These are phyloP conservation scores for Serendipita indica DNA, from an alignment of 768 basidiomycete species.

Conservation along the genomic window DNA sequence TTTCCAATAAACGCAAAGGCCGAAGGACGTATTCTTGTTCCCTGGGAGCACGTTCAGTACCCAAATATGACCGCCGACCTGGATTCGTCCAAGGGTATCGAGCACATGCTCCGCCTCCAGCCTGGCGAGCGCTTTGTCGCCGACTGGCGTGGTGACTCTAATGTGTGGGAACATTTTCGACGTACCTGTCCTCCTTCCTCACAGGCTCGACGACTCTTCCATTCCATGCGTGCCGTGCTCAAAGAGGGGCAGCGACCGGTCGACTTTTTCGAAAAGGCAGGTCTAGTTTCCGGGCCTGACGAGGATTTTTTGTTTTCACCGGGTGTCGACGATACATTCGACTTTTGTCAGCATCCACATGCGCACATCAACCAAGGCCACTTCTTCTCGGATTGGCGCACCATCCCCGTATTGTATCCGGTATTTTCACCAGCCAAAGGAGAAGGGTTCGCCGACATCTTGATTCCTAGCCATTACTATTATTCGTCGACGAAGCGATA, in stretches of 20 bases:
- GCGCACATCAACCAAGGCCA: slow-evolving; percentile 82
- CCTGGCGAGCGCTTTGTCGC: slow-evolving; percentile 51
- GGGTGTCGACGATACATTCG: slow-evolving; percentile 45
- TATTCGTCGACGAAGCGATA: slow-evolving; percentile 67
- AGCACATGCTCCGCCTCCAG: slow-evolving; percentile 43
- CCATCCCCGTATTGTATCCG: slow-evolving; percentile 76
- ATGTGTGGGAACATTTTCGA: slow-evolving; percentile 88
- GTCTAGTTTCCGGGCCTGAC: slow-evolving; percentile 22
- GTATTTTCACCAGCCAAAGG: slow-evolving; percentile 87
- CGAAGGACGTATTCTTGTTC: slow-evolving; percentile 83
- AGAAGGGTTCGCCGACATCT: slow-evolving; percentile 72
- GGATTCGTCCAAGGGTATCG: slow-evolving; percentile 34
- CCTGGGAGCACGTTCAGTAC: slow-evolving; percentile 72
- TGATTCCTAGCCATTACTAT: slow-evolving; percentile 95
- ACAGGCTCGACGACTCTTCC: slow-evolving; percentile 69
- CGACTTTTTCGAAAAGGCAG: slow-evolving; percentile 21
- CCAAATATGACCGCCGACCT: slow-evolving; percentile 52
- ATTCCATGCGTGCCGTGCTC: slow-evolving; percentile 31
- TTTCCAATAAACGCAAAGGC: slow-evolving; percentile 87
- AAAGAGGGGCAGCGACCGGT: slow-evolving; percentile 18
- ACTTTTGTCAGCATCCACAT: slow-evolving; percentile 73
- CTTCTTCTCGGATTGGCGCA: slow-evolving; percentile 95
- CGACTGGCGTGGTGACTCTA: slow-evolving; percentile 75
- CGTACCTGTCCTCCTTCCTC: slow-evolving; percentile 74
- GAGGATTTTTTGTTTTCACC: slow-evolving; percentile 50